A percentile compares a stretch with the other conserved stretches of the same genome.
phyloP scores from a whole-genome alignment of 352 stramenopile species.

The Phytophthora litchii region DNA sequence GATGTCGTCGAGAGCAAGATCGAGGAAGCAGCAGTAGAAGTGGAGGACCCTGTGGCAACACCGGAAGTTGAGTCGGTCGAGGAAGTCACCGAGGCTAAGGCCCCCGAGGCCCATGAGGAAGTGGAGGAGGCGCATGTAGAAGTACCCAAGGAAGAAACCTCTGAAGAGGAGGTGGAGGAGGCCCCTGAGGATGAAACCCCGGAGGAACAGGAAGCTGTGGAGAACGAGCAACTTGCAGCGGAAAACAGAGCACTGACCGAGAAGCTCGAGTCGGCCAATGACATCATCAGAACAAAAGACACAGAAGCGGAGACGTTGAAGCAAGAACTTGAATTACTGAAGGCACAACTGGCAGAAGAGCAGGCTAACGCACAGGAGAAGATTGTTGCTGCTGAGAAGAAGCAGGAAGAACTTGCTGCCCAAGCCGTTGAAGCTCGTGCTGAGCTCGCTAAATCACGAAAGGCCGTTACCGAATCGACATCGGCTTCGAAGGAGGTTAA shows the following conservation, averaged over 20 bases:
- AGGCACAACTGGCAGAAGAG: slow-evolving; percentile 40
- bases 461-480: slow-evolving; percentile 19
- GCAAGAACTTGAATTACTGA: slow-evolving; percentile 39
- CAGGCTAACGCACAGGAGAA: slow-evolving; percentile 33
- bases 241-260: slow-evolving; percentile 48
- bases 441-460: slow-evolving; percentile 28
- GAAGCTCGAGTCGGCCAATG: slow-evolving; percentile 39
- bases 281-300: slow-evolving; percentile 37
- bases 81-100: slow-evolving; percentile 10
- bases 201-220: slow-evolving; percentile 17
- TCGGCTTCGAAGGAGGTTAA: slow-evolving; percentile 28
- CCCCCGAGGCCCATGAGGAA: slow-evolving; percentile 25
- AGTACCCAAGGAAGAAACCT: slow-evolving; percentile 30
- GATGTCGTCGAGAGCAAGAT: slow-evolving; percentile 19
- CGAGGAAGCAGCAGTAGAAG: slow-evolving; percentile 22
- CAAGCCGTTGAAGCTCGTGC: slow-evolving; percentile 25
- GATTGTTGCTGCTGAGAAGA: slow-evolving; percentile 21
- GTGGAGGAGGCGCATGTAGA: slow-evolving; percentile 16
- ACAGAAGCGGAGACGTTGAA: slow-evolving; percentile 43
- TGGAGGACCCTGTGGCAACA: slow-evolving; percentile 28
- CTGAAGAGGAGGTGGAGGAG: slow-evolving; percentile 29
- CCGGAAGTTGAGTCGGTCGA: slow-evolving; percentile 26
- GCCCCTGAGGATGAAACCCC: slow-evolving; percentile 29
- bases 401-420: slow-evolving; percentile 30
- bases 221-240: slow-evolving; percentile 47